Evolutionary conservation across 805 yeast species (phyloP), one percentile per base, ranked within the genome.

Genomic region (Helenozyma rhizophorensis): DNA sequence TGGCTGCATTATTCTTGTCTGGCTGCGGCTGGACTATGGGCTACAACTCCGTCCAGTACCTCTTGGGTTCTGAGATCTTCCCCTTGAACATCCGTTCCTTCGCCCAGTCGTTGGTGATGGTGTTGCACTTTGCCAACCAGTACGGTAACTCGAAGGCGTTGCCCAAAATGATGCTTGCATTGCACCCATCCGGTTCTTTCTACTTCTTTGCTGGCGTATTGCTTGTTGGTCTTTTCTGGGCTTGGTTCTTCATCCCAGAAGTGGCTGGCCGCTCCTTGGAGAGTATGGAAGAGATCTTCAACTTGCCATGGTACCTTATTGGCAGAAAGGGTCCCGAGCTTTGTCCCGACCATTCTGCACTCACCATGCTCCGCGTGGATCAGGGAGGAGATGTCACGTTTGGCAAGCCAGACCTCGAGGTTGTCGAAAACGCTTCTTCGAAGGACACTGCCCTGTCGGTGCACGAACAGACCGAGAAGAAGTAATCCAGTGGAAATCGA

Each of bases 1-100:
- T 75, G 43, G 76, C 77, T 1, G 65, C 73, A 30, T 45, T 76
- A 16, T 74, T 58, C 43, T 43, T 74, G 23, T 59, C 66, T 21
- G 80, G 80, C 43, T 59, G 65, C 14, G 79, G 78, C 23, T 76
- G 80, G 81, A 69, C 76, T 21, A 51, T 74, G 53, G 80, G 80
- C 23, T 76, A 72, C 68, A 76, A 76, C 53, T 59, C 74, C 0
- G 58, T 74, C 29, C 80, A 75, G 48, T 75, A 74, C 47, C 58
- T 75, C 42, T 54, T 75, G 43, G 74, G 73, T 38, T 64, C 80
- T 4, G 81, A 76, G 47, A 62, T 75, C 33, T 65, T 74, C 48
- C 80, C 80, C 15, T 53, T 74, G 45, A 60, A 68, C 36, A 59
- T 70, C 23, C 62, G 80, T 40, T 65, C 68, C 23, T 54, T 71